Conservation (phyloP, 345 rosid genomes). For the Heritiera littoralis region DNA sequence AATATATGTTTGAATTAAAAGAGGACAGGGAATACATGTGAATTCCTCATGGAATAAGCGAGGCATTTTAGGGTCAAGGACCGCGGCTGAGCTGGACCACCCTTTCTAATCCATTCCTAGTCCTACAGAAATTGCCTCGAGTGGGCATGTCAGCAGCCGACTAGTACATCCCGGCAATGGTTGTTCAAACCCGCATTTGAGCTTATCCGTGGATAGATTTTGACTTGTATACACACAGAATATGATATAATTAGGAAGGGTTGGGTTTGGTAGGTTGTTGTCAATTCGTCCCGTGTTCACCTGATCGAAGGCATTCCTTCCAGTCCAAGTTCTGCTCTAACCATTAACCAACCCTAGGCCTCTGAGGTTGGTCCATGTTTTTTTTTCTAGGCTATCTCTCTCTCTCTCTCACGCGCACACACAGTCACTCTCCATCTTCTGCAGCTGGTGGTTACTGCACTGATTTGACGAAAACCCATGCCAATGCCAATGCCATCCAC, state of each 20-base stretch:
- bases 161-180: background rate
- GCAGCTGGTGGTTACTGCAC: background rate
- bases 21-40: constrained; percentile 20
- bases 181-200: no score
- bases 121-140: background rate
- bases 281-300: constrained; percentile 1
- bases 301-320: background rate
- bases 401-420: no score
- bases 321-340: background rate
- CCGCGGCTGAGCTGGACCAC: constrained; percentile 32
- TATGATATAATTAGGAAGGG: background rate
- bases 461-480: background rate
- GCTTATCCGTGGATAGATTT: background rate
- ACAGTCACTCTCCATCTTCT: background rate
- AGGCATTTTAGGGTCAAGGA: constrained; percentile 10
- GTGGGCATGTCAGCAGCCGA: background rate
- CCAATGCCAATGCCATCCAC: background rate
- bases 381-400: background rate
- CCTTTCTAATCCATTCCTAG: background rate
- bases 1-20: background rate
- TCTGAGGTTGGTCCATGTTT: background rate
- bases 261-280: background rate
- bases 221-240: background rate
- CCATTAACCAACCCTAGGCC: background rate
- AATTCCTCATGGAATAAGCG: constrained; percentile 30